Percentiles rank a stretch among this genome's conserved stretches.
Conservation (phyloP, 495 filamentous ascomycete species). For the Podospora comata region DNA sequence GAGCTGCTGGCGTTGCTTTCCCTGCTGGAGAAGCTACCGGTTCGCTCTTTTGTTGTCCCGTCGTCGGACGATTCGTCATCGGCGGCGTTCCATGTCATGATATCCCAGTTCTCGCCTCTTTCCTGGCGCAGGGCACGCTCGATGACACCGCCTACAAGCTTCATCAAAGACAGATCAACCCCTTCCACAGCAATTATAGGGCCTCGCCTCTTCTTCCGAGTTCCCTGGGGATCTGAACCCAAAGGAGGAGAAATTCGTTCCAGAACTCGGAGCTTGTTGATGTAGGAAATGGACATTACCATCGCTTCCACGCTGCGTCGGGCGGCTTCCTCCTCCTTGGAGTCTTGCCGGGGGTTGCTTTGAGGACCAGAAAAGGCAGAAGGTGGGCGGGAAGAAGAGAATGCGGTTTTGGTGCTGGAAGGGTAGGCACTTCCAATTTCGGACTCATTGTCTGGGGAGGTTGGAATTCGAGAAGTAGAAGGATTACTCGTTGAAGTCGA, state of each 20-base stretch:
- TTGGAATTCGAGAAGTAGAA: constrained; percentile 36
- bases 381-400: not conserved
- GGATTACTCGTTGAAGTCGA: not conserved
- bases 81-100: not conserved
- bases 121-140: constrained; percentile 48
- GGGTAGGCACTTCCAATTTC: not conserved
- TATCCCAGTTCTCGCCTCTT: constrained; percentile 46
- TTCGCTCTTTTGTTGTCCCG: not conserved
- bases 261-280: constrained; percentile 56
- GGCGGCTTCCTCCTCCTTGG: not conserved
- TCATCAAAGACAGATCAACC: constrained; percentile 52
- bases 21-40: not conserved
- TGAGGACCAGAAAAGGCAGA: not conserved
- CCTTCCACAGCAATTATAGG: constrained; percentile 83
- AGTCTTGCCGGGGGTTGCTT: not conserved
- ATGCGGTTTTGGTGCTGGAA: not conserved
- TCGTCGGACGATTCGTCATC: not conserved
- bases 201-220: constrained; percentile 54
- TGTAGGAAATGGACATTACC: constrained; percentile 67
- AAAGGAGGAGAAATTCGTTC: constrained; percentile 45
- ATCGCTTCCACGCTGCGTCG: constrained; percentile 58
- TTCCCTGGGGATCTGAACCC: constrained; percentile 35
- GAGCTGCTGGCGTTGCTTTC: not conserved
- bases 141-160: constrained; percentile 58
- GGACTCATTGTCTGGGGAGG: not conserved